Conservation (phyloP, 1,284 basidiomycete genomes). For the Cutaneotrichosporon sp. region DNA sequence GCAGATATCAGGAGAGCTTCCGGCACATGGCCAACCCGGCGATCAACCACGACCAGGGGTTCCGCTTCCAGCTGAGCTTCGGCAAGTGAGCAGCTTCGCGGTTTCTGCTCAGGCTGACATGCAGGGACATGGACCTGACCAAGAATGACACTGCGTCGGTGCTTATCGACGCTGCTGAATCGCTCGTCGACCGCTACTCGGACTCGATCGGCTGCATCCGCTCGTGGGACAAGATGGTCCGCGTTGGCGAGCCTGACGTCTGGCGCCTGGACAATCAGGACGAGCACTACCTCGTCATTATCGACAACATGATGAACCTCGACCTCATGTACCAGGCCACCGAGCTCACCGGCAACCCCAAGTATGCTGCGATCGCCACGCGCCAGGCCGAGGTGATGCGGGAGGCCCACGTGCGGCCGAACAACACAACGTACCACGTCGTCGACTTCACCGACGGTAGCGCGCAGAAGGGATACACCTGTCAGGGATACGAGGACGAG, state of each 20-base stretch:
- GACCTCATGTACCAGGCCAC: slow-evolving; percentile 43
- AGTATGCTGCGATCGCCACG: slow-evolving; percentile 39
- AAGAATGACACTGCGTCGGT: slow-evolving; percentile 34
- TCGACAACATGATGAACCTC: slow-evolving; percentile 52
- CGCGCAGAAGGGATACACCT: slow-evolving; percentile 27
- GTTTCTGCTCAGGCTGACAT: not conserved
- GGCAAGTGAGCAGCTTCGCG: slow-evolving; percentile 22
- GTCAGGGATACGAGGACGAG: slow-evolving; percentile 41
- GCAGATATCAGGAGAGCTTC: slow-evolving; percentile 39
- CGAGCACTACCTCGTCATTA: slow-evolving; percentile 46
- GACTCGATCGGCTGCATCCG: slow-evolving; percentile 37
- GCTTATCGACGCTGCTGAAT: slow-evolving; percentile 41
- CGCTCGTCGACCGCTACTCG: slow-evolving; percentile 39
- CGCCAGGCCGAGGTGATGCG: slow-evolving; percentile 38
- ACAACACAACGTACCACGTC: slow-evolving; percentile 45
- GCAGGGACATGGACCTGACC: slow-evolving; percentile 37
- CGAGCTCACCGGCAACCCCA: slow-evolving; percentile 36
- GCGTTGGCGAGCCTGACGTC: slow-evolving; percentile 21
- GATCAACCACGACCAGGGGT: slow-evolving; percentile 47
- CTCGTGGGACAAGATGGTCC: slow-evolving; percentile 37
- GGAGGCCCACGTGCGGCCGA: slow-evolving; percentile 33
- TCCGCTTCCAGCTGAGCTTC: slow-evolving; percentile 43
- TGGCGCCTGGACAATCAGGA: slow-evolving; percentile 36
- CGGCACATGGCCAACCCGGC: slow-evolving; percentile 28
- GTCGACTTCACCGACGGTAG: slow-evolving; percentile 36